Evolutionary conservation across 2,329 filamentous ascomycete species (phyloP), one percentile per base, ranked within the genome.

Genomic region (Hypoxylon sp.): DNA sequence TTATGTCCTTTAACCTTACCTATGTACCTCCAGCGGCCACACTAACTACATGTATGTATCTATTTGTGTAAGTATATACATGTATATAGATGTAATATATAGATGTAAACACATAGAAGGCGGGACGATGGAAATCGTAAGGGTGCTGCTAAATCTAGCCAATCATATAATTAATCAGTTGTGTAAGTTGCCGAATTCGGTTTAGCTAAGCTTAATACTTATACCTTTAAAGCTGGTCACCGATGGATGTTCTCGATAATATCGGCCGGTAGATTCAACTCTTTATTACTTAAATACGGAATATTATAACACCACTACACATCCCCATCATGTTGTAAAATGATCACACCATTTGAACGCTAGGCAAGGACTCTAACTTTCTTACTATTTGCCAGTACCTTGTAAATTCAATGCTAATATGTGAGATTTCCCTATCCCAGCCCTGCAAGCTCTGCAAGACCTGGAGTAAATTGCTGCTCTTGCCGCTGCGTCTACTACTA

Each of bases 111-210:
- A 47, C 19, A 63, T 4, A 31, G 53, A 47, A 59, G 5, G 61
- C 53, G 47, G 61, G 61, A 63, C 26, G 52, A 37, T 53, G 29
- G 29, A 53, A 37, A 61, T 61, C 26, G 39, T n/a, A 33, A n/a
- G 47, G 33, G 33, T 44, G 35, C 24, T 26, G 26, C 19, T 58
- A 59, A 37, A 26, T 47, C 17, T 14, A 37, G 11, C 61, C 53
- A 63, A 63, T 58, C 29, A 26, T 17, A 22, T n/a, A 5, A 47
- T 22, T n/a, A n/a, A n/a, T n/a, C n/a, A 6, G 17, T 31, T 17
- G 22, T 58, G 31, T 35, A 54, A 22, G 47, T 46, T 52, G 47
- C 52, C 46, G 35, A 35, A 51, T 63, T 9, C 17, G 14, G 46
- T 33, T 46, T 57, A 50, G 53, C 26, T 13, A 22, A 9, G 13